Base-by-base conservation (phyloP, 805 yeast species). In the Cyberlindnera suaveolens region DNA sequence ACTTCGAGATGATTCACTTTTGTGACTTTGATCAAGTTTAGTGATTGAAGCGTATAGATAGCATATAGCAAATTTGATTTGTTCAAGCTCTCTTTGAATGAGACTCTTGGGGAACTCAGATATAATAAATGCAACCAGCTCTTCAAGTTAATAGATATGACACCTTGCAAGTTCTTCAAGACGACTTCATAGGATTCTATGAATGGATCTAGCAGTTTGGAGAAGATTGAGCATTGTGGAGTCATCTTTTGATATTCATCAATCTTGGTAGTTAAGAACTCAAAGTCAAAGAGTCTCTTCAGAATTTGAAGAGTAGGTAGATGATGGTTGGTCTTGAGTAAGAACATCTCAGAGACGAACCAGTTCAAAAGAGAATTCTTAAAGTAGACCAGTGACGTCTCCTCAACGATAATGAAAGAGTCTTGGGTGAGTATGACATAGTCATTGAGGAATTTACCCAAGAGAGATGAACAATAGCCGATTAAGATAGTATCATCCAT, bases 111-210 rank as follows among this genome's bases (percentile, higher is more conserved):
- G 3, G 44, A 33, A 5, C 53, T 47, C 3, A 48, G 29, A 46
- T 54, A 54, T 3, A 54, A 44, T 5, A 52, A 20, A 33, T 52
- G 58, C 6, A 54, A 35, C 58, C 58, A 54, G 15, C 41, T 39
- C 39, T 49, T 52, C 19, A 54, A 34, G 17, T 35, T 40, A 14
- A 52, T 45, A 4, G 42, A 36, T 14, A 50, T 44, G 7, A 54
- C 47, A 15, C 47, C 48, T 20, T 15, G 32, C 5, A 54, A 36
- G 29, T 54, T 49, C 32, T 43, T 42, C 14, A 50, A 34, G 3
- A 46, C 54, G 2, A 54, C 19, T 29, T 54, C 58, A 41, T 52
- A 54, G 4, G 58, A 52, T 34, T 54, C 58, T 3, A 54, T 34
- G 41, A 54, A 52, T 15, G 58, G 58, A 27, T 52, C 44, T 15